Conservation (phyloP, 140 eudicot species). For the Stevia rebaudiana region DNA sequence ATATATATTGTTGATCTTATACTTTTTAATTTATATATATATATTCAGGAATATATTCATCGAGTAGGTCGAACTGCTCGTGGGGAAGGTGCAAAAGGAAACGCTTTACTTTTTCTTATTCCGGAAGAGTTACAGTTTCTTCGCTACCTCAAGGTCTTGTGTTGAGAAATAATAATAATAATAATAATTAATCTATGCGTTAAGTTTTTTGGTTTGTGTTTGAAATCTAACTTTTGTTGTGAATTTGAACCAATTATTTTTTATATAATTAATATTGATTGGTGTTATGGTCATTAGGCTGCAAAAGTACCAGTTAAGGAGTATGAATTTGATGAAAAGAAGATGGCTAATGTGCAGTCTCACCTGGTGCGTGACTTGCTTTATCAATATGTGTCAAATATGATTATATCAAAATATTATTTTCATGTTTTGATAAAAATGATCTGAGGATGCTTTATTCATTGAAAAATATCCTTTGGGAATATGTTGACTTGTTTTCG, state of each 20-base stretch:
- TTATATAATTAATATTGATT: background rate
- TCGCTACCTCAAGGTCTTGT: constrained; percentile 60
- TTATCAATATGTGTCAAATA: background rate
- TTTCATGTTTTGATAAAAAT: background rate
- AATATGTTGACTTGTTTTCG: background rate
- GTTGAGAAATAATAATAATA: background rate
- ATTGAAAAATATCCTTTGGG: background rate
- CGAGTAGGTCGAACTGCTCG: constrained; percentile 97
- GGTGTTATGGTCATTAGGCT: constrained; percentile 38
- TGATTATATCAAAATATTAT: background rate
- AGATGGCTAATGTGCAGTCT: constrained; percentile 74
- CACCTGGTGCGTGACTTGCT: constrained; percentile 48
- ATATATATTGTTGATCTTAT: background rate
- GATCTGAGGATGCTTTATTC: background rate
- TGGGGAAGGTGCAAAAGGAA: constrained; percentile 89
- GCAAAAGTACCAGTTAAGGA: constrained; percentile 88
- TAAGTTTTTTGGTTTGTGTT: background rate
- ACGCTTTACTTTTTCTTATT: constrained; percentile 69
- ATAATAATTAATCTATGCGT: background rate
- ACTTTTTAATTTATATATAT: background rate
- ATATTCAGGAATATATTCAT: constrained; percentile 74
- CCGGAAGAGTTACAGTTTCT: constrained; percentile 84
- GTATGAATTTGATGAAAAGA: constrained; percentile 66
- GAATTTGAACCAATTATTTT: constrained; percentile 1
- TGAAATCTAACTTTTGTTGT: background rate